Conservation (phyloP, 768 basidiomycete species). For the Tubosaeta sp. region DNA sequence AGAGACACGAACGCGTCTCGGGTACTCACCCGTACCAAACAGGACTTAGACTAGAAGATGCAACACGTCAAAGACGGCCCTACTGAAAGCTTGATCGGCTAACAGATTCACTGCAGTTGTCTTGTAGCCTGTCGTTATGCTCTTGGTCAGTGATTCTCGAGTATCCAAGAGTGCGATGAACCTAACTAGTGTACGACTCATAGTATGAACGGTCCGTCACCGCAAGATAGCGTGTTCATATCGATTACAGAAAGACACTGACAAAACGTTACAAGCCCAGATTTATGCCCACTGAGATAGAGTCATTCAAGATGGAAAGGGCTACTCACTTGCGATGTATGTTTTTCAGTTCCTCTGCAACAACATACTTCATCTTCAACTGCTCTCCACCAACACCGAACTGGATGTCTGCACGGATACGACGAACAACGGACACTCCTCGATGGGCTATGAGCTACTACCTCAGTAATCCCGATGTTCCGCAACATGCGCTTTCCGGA, state of each 20-base stretch:
- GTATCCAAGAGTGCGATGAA: slow-evolving; percentile 4
- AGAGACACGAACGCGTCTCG: not conserved
- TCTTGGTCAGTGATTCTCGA: not conserved
- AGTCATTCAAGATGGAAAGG: not conserved
- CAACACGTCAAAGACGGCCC: slow-evolving; percentile 1
- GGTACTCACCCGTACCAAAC: slow-evolving; percentile 29
- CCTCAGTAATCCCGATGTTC: slow-evolving; percentile 40
- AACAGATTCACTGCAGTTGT: slow-evolving; percentile 69
- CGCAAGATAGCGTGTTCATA: slow-evolving; percentile 18
- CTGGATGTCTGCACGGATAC: slow-evolving; percentile 61
- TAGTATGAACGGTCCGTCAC: slow-evolving; percentile 48
- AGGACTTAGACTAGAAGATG: slow-evolving; percentile 22
- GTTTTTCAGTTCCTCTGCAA: slow-evolving; percentile 69
- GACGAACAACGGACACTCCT: slow-evolving; percentile 58
- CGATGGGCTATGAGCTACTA: slow-evolving; percentile 17
- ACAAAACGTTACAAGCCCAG: slow-evolving; percentile 55
- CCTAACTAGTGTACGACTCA: slow-evolving; percentile 13
- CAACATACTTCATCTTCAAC: slow-evolving; percentile 51
- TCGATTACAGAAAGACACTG: not conserved
- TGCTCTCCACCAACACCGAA: slow-evolving; percentile 59
- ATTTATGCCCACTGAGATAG: slow-evolving; percentile 55
- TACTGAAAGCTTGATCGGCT: slow-evolving; percentile 73
- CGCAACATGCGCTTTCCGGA: slow-evolving; percentile 59
- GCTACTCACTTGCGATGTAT: slow-evolving; percentile 56
- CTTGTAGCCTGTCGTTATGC: slow-evolving; percentile 41